Base-by-base conservation (phyloP, 352 stramenopile species). In the Phytophthora sp. region DNA sequence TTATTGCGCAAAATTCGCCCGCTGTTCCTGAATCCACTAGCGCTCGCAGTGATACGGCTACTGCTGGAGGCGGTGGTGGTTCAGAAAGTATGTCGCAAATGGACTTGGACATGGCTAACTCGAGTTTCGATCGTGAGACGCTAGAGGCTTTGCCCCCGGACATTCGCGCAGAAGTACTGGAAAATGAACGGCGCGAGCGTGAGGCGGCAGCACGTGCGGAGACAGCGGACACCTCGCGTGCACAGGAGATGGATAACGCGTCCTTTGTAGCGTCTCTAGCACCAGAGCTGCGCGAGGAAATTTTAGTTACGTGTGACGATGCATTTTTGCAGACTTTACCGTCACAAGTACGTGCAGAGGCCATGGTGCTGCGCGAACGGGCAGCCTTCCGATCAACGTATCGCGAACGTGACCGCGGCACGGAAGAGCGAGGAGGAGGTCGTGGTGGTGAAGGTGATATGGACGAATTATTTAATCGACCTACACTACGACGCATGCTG, bases 221-320 rank as follows among this genome's bases (percentile, higher is more conserved):
- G 13, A 75, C 69, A 26, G 80, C 87, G 12, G 97, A 99, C 74
- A 96, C 97, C 5, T 97, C 95, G 13, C 93, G 96, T 39, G 97
- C 97, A 18, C 89, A 99, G 77, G 96, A 99, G 45, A 99, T 99
- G 96, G 97, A 99, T 72, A 99, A 98, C 76, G 96, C 96, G 26
- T 98, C 94, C 9, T 99, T 99, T 76, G 82, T 99, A 8, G 96
- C 97, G 5, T 99, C 97, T 3, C 61, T 99, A 7, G 85, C 94
- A 5, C 95, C 96, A 15, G 96, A 99, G 45, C 71, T 99, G 20
- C 87, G 97, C 27, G 82, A 98, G 69, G 97, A 99, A 63, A 98
- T 99, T 42, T 79, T 99, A 18, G 72, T 98, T 12, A 98, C 94
- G 17, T 98, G 96, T 28, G 96, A 99, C 39, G 92, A 98, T 44